Evolutionary conservation across 2,329 filamentous ascomycete species (phyloP), one percentile per base, ranked within the genome.

Genomic region (Botrytis fabae): DNA sequence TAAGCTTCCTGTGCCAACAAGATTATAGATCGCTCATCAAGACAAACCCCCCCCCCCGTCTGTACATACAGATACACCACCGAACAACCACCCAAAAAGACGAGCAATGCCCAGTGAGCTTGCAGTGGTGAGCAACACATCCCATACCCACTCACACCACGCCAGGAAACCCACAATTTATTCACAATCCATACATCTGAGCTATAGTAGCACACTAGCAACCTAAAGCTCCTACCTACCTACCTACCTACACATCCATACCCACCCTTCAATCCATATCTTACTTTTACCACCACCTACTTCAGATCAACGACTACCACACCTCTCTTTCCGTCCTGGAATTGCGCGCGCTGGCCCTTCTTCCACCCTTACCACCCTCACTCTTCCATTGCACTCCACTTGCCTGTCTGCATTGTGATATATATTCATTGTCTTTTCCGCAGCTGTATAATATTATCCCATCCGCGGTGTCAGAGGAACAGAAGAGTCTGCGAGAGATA

Each of bases 191-290:
- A 65, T 65, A 65, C 63, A 65, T 51, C 42, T 46, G 4, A 51
- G 63, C 44, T 62, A 61, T 62, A 62, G 22, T 40, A 57, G 51
- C 18, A 57, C 51, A 28, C 75, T 73, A 73, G 74, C 76, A 75
- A 75, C 74, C 38, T 73, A 74, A 76, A 76, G 74, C 76, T 74
- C 42, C 75, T 74, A 70, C 72, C 61, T 54, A 75, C 42, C 75
- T 74, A 70, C 72, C 61, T 54, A 51, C 72, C 61, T 54, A 51
- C 42, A 54, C 63, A 66, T 61, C 70, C 46, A 68, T 28, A 57
- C 51, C 51, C 51, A 57, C 51, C 44, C 60, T 71, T 54, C 60
- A 44, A 57, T 65, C 65, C 22, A 69, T 64, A 72, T 75, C 72
- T 73, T 65, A 69, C 69, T 59, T 66, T 60, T 54, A 60, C 72